Conservation (phyloP, 345 rosid genomes). For the Gossypium stocksii region DNA sequence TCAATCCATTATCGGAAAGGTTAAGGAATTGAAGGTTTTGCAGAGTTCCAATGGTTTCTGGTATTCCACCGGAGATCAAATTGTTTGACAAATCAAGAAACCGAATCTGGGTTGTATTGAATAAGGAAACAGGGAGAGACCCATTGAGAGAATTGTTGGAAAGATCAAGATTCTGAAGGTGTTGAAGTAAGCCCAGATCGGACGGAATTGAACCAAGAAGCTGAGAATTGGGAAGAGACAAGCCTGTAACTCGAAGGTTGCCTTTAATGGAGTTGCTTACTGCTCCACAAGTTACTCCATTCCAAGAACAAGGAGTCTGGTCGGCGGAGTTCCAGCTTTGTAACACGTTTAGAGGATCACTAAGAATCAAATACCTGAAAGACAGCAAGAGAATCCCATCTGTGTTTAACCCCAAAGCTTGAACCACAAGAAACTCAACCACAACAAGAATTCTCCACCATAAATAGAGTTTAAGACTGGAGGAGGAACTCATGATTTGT, state of each 20-base stretch:
- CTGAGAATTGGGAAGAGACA: constrained; percentile 60
- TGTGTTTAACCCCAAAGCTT: constrained; percentile 44
- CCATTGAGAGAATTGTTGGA: constrained; percentile 82
- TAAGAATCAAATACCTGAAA: constrained; percentile 55
- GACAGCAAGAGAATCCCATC: constrained; percentile 84
- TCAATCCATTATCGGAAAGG: constrained; percentile 68
- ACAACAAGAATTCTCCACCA: constrained; percentile 29
- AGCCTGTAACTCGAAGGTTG: constrained; percentile 44
- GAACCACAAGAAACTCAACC: constrained; percentile 8
- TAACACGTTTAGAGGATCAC: constrained; percentile 62
- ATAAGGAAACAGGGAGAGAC: constrained; percentile 57
- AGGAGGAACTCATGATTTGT: constrained; percentile 41
- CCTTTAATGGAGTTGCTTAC: constrained; percentile 13
- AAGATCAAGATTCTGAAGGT: constrained; percentile 59
- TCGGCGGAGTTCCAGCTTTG: constrained; percentile 54
- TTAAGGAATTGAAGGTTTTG: constrained; percentile 53
- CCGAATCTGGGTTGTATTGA: constrained; percentile 51
- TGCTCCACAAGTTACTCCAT: constrained; percentile 61
- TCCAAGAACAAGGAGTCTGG: constrained; percentile 77
- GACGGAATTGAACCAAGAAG: constrained; percentile 74
- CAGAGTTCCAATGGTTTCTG: constrained; percentile 38
- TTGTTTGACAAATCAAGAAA: constrained; percentile 75
- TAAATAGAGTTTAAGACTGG: constrained; percentile 28
- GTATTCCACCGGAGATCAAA: constrained; percentile 55
- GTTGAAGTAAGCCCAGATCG: constrained; percentile 49